Conservation (phyloP, 768 basidiomycete species). For the Rhodotorula babjevae region DNA sequence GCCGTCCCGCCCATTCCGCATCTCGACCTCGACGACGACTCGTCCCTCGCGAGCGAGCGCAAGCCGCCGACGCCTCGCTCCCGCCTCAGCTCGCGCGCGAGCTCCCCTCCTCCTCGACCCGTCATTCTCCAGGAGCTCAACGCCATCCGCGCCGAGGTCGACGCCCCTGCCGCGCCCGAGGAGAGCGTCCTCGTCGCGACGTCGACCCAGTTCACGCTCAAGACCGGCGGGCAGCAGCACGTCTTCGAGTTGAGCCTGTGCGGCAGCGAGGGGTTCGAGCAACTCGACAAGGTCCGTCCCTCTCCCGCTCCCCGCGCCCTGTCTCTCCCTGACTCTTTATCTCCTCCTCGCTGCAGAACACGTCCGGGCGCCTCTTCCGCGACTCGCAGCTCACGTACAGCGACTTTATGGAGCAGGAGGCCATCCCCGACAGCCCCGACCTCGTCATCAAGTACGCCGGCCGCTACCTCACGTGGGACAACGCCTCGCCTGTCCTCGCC, state of each 20-base stretch:
- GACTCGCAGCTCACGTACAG: constrained; percentile 62
- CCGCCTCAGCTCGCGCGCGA: constrained; percentile 17
- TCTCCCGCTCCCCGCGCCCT: background rate
- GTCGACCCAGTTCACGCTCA: constrained; percentile 32
- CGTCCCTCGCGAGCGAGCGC: background rate
- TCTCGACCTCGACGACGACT: constrained; percentile 17
- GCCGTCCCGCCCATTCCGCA: constrained; percentile 10
- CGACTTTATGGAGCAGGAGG: constrained; percentile 62
- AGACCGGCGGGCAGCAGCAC: constrained; percentile 21
- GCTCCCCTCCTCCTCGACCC: constrained; percentile 15
- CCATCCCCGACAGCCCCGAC: constrained; percentile 59
- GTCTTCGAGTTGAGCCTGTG: constrained; percentile 66
- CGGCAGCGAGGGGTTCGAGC: constrained; percentile 45
- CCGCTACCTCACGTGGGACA: constrained; percentile 72
- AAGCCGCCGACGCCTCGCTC: background rate
- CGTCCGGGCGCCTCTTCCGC: constrained; percentile 48
- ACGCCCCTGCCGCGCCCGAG: background rate
- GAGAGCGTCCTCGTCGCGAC: constrained; percentile 32
- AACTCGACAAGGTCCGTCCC: constrained; percentile 11
- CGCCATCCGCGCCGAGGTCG: constrained; percentile 26
- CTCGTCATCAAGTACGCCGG: constrained; percentile 72
- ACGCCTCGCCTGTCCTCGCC: constrained; percentile 68
- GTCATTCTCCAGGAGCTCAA: constrained; percentile 31
- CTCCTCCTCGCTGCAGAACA: constrained; percentile 50
- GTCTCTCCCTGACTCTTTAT: constrained; percentile 4